These are phyloP conservation scores for Hippophae rhamnoides DNA, from an alignment of 306 rosid species.

Conservation along the genomic window DNA sequence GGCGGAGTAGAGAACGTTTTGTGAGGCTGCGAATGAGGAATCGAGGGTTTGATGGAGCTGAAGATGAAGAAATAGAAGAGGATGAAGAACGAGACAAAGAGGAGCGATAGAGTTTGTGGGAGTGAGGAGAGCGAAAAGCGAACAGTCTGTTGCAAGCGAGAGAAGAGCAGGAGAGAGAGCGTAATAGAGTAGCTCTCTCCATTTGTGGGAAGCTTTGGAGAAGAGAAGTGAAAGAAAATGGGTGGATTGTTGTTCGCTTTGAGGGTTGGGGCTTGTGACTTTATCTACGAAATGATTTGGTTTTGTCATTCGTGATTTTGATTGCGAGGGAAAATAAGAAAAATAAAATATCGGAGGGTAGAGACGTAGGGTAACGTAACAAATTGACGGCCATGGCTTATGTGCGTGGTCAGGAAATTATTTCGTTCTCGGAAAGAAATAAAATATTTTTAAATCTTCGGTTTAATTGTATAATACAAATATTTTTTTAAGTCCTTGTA, in stretches of 20 bases:
- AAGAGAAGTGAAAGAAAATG: too few species aligned
- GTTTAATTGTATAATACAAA: too few species aligned
- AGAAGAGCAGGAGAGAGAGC: conserved; percentile 50
- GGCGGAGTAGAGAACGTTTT: conserved; percentile 35
- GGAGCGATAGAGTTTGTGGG: conserved; percentile 8
- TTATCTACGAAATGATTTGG: too few species aligned
- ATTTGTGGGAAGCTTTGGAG: conserved; percentile 17
- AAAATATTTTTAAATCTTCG: too few species aligned
- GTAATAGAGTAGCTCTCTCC: conserved; percentile 74
- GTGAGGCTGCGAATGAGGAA: conserved; percentile 10
- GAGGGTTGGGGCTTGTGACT: too few species aligned
- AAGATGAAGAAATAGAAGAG: neutral
- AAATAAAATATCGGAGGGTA: too few species aligned
- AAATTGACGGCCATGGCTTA: neutral
- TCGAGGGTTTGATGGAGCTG: conserved; percentile 11
- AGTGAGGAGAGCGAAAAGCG: conserved; percentile 35
- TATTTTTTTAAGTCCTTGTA: too few species aligned
- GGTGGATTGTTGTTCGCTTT: too few species aligned
- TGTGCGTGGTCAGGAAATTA: conserved; percentile 5
- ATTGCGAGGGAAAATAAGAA: conserved; percentile 12
- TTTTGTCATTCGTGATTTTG: neutral
- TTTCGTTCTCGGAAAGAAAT: too few species aligned
- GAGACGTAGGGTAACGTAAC: neutral
- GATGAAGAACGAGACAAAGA: conserved; percentile 5
- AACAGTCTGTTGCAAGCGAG: conserved; percentile 34